phyloP scores from a whole-genome alignment of 2,329 filamentous ascomycete genomes.

The Mariannaea elegans region DNA sequence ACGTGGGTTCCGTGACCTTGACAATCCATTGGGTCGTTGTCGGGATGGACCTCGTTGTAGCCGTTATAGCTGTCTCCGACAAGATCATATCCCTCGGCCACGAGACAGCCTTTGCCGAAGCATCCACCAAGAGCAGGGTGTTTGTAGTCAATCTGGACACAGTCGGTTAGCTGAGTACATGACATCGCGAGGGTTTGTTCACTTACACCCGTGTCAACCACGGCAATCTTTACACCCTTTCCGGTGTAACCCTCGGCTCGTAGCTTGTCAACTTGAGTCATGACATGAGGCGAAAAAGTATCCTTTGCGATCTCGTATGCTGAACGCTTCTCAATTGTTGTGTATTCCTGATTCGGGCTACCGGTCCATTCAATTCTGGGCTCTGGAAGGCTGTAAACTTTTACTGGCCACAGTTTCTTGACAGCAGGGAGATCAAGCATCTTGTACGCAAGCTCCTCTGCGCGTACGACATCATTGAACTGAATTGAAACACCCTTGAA shows the following conservation, averaged over 20 bases:
- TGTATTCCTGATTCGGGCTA: slow-evolving; percentile 36
- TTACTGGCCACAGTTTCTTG: slow-evolving; percentile 60
- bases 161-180: background rate
- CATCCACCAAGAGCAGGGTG: slow-evolving; percentile 72
- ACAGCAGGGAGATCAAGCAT: slow-evolving; percentile 55
- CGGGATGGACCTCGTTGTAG: slow-evolving; percentile 52
- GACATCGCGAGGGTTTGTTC: too few relatives aligned
- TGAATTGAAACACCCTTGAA: slow-evolving; percentile 65
- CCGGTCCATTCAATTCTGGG: slow-evolving; percentile 53
- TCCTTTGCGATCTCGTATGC: slow-evolving; percentile 40
- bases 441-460: slow-evolving; percentile 52
- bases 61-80: slow-evolving; percentile 63
- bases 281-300: slow-evolving; percentile 60
- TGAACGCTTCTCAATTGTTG: slow-evolving; percentile 25
- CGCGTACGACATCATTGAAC: slow-evolving; percentile 56
- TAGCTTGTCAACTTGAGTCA: slow-evolving; percentile 66
- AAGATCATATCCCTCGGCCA: slow-evolving; percentile 65
- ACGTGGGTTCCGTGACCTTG: slow-evolving; percentile 69
- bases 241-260: slow-evolving; percentile 58
- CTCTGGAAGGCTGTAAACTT: slow-evolving; percentile 55
- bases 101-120: slow-evolving; percentile 67
- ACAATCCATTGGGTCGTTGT: slow-evolving; percentile 64
- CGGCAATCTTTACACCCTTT: slow-evolving; percentile 60
- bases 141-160: slow-evolving; percentile 63
- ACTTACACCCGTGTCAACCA: slow-evolving; percentile 64